These are phyloP conservation scores for Fistulifera solaris DNA, from an alignment of 108 stramenopile genomes.

Conservation along the genomic window DNA sequence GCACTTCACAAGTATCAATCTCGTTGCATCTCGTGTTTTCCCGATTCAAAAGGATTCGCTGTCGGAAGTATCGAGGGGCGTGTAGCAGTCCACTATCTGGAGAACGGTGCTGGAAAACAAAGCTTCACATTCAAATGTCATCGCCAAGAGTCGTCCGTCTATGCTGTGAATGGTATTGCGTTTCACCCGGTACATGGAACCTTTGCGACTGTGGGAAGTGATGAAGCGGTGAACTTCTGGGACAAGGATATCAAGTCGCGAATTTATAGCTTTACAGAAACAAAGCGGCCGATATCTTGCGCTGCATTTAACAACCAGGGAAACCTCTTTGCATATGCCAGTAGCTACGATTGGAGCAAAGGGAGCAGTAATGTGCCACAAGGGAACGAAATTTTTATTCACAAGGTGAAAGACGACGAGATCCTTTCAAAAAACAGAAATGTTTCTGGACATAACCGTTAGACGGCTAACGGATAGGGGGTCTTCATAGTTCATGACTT, in stretches of 20 bases:
- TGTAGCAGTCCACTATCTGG: conserved; percentile 92
- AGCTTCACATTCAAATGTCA: conserved; percentile 98
- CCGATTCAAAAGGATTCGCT: conserved; percentile 86
- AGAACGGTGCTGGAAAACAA: conserved; percentile 65
- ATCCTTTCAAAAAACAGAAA: conserved; percentile 78
- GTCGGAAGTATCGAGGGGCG: conserved; percentile 95
- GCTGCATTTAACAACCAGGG: conserved; percentile 84
- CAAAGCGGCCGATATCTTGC: conserved; percentile 61
- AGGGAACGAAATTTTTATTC: conserved; percentile 78
- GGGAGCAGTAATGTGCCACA: conserved; percentile 53
- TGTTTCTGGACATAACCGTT: not conserved
- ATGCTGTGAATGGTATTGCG: conserved; percentile 86
- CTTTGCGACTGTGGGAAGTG: conserved; percentile 85
- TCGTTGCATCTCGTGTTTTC: conserved; percentile 78
- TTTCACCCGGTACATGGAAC: conserved; percentile 81
- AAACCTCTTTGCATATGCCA: conserved; percentile 86
- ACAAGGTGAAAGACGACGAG: conserved; percentile 76
- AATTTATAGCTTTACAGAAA: conserved; percentile 66
- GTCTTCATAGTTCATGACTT: no score
- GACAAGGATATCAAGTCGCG: conserved; percentile 84
- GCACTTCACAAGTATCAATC: conserved; percentile 82
- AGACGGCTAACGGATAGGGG: no score
- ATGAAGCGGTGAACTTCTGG: conserved; percentile 94
- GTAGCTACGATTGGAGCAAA: conserved; percentile 90
- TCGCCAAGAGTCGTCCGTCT: conserved; percentile 64